Evolutionary conservation across 257 asterid species (phyloP), one percentile per base, ranked within the genome.

Genomic region (Voacanga thouarsii): DNA sequence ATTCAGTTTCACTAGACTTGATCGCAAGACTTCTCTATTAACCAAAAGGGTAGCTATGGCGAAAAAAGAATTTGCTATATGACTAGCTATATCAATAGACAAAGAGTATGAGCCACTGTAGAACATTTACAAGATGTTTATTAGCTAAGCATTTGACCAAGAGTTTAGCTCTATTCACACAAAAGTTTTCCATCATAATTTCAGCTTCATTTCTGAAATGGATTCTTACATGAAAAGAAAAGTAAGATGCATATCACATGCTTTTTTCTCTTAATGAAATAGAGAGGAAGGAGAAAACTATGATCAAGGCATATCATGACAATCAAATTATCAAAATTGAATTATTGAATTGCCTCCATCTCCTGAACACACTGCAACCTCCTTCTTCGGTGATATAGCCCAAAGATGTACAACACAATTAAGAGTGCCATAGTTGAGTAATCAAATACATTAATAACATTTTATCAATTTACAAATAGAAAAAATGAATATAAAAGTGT

Each of bases 401-500:
- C 91, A 37, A 77, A 86, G 45, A 89, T 51, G 74, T 89, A 86
- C 67, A 91, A 75, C 77, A 89, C 53, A 51, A 85, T 68, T 10
- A 89, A 89, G 72, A 92, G 89, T 7, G 77, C 87, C 53, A 86
- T 77, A 16, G 94, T 92, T 5, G 87, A 83, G 83, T 80, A 82
- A 71, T 91, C 97, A 67, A 91, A 88, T 73, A 88, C 81, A 57
- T 86, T 83, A 69, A 84, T 74, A 43, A 85, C 81, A 67, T 88
- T 86, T 26, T 77, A 82, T 66, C 84, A 87, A 68, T 92, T 97
- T 91, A 90, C 78, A 81, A 66, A 74, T 47, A 45, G 28, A 47
- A 18, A 71, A 63, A 18, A 76, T 30, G 5, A 15, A 73, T 6
- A 70, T 10, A 15, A n/a, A n/a, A 0, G 37, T 33, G 37, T 33